Conservation (phyloP, 192 early-diverging fungal species). For the Phlyctochytrium bullatum region DNA sequence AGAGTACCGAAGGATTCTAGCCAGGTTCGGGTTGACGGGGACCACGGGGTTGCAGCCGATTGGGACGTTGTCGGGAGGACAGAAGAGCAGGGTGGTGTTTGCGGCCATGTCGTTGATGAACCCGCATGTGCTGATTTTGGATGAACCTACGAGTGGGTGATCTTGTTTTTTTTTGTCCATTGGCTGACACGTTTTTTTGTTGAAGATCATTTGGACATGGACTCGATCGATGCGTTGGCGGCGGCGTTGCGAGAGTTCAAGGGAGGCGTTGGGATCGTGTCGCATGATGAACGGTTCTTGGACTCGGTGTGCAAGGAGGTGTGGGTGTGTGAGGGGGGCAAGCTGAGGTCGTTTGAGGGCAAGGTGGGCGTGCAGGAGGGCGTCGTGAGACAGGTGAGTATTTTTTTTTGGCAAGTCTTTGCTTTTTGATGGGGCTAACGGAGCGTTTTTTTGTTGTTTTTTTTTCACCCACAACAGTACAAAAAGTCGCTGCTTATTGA, state of each 20-base stretch:
- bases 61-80: constrained; percentile 93
- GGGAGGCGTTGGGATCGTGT: constrained; percentile 91
- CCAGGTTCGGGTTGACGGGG: constrained; percentile 93
- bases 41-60: constrained; percentile 94
- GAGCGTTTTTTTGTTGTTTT: background rate
- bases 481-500: background rate
- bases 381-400: constrained; percentile 51
- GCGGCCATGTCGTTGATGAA: constrained; percentile 51
- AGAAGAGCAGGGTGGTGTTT: constrained; percentile 81
- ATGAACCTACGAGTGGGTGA: constrained; percentile 75
- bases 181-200: constrained; percentile 18
- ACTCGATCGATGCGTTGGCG: constrained; percentile 91
- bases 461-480: no score
- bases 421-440: background rate
- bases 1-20: constrained; percentile 92
- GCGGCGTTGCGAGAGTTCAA: constrained; percentile 81
- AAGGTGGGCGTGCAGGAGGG: constrained; percentile 39
- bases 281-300: constrained; percentile 82
- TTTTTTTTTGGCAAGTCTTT: background rate
- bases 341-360: constrained; percentile 82
- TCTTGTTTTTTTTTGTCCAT: constrained; percentile 46
- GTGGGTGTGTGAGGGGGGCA: constrained; percentile 90
- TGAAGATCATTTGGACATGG: constrained; percentile 61
- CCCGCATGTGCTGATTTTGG: constrained; percentile 52
- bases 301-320: constrained; percentile 80